These are phyloP conservation scores for Mycosphaerella sp. DNA, from an alignment of 2,329 filamentous ascomycete genomes.

Conservation along the genomic window DNA sequence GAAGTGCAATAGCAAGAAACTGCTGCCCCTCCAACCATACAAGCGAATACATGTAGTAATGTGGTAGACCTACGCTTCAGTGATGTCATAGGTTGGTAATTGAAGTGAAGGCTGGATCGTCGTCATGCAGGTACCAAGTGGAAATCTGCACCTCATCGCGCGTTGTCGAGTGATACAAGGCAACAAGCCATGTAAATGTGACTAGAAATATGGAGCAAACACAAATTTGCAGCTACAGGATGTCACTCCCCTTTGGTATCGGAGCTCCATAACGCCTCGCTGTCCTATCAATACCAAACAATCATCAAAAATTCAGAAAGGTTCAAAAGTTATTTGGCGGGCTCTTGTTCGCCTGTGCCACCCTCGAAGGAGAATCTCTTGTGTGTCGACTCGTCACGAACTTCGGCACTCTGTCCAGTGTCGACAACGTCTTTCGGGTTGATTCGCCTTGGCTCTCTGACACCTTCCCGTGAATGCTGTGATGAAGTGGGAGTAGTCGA, in stretches of 20 bases:
- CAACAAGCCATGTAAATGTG: background rate
- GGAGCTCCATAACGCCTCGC: constrained; percentile 1
- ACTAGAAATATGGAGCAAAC: background rate
- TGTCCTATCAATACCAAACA: background rate
- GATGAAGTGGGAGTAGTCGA: constrained; percentile 14
- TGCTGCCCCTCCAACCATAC: no score
- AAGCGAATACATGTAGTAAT: background rate
- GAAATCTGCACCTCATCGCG: background rate
- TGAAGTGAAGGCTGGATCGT: constrained; percentile 2
- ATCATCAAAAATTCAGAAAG: background rate
- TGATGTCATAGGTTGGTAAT: constrained; percentile 6
- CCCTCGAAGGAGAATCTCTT: constrained; percentile 26
- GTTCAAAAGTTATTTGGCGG: constrained; percentile 1
- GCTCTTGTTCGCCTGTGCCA: constrained; percentile 12
- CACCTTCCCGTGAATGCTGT: constrained; percentile 9
- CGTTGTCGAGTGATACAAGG: background rate
- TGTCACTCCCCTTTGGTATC: background rate
- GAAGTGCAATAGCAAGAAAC: no score
- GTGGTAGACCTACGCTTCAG: background rate
- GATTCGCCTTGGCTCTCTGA: constrained; percentile 20
- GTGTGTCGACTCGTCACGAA: constrained; percentile 15
- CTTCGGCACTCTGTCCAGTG: constrained; percentile 7
- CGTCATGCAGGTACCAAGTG: constrained; percentile 9
- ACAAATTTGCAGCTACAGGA: background rate
- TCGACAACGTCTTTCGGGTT: constrained; percentile 26